Evolutionary conservation across 805 yeast genomes (phyloP), one percentile per base, ranked within the genome.

Genomic region (Cyberlindnera americana): DNA sequence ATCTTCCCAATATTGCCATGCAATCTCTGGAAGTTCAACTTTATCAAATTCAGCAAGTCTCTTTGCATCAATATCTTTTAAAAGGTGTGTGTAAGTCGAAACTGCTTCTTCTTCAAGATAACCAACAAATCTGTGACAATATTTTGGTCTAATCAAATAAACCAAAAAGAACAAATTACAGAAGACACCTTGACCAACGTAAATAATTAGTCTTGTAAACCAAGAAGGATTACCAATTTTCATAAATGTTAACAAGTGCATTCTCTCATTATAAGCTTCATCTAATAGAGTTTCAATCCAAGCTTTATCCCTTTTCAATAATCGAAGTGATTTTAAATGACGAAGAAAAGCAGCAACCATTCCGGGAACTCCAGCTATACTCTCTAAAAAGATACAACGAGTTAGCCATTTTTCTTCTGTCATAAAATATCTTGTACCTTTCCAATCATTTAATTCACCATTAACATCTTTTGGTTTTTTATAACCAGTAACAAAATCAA

Each of bases 361-460:
- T 10, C 90, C 89, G 1, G 90, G 90, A n/a, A 82, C 85, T 8
- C 87, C 89, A 5, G 90, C 90, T 40, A 83, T 70, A 44, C 80
- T 72, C 58, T 82, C 90, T 49, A 82, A 67, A 50, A 83, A 80
- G 27, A 83, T 74, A 41, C 73, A 61, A 38, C 83, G 59, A 6
- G 77, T 73, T 42, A 83, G 50, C 89, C 89, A 83, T 53, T 78
- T 76, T 38, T 65, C 67, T 19, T 73, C 74, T 5, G 82, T 76
- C 84, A 82, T 77, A 37, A 65, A 65, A 46, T 67, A 72, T 35
- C 73, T 52, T 19, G 57, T 56, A 36, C 62, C 64, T 32, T 57
- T 54, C 31, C 64, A 61, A 23, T 59, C 45, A 19, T 53, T 45
- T 22, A 60, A 58, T 3, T 54, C 46, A 13, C 63, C 68, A 26